phyloP scores from a whole-genome alignment of 495 filamentous ascomycete species.

The Apiosordaria backusii region DNA sequence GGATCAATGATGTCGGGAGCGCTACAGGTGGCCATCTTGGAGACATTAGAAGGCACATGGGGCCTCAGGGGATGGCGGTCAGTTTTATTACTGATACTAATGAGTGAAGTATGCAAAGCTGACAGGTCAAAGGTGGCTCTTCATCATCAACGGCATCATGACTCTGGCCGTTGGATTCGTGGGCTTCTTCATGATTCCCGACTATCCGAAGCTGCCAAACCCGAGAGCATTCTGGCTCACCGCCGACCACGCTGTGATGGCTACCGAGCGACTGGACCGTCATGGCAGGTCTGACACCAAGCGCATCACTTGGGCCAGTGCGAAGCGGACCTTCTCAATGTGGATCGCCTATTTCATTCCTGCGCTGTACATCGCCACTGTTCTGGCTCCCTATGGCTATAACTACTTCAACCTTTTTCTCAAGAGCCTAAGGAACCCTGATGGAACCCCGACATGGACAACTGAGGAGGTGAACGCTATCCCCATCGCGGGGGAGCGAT shows the following conservation, averaged over 20 bases:
- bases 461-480: conserved; percentile 39
- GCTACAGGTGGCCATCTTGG: conserved; percentile 53
- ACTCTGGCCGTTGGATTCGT: conserved; percentile 45
- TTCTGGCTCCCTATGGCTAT: conserved; percentile 39
- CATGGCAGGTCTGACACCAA: conserved; percentile 36
- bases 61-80: conserved; percentile 53
- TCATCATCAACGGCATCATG: conserved; percentile 47
- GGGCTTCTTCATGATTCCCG: conserved; percentile 50
- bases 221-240: conserved; percentile 39
- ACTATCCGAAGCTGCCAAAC: conserved; percentile 43
- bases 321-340: conserved; percentile 34
- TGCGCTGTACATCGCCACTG: conserved; percentile 36
- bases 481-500: conserved; percentile 38
- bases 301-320: conserved; percentile 36
- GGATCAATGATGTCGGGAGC: conserved; percentile 43
- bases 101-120: not conserved
- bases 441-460: conserved; percentile 36
- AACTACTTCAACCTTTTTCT: conserved; percentile 42
- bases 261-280: conserved; percentile 31
- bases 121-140: conserved; percentile 45
- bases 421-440: conserved; percentile 32
- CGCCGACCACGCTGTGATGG: conserved; percentile 26
- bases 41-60: conserved; percentile 43
- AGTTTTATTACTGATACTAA: conserved; percentile 5
- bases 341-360: conserved; percentile 40